phyloP scores from a whole-genome alignment of 1,139 yeast species.

The Scheffersomyces quercinus region DNA sequence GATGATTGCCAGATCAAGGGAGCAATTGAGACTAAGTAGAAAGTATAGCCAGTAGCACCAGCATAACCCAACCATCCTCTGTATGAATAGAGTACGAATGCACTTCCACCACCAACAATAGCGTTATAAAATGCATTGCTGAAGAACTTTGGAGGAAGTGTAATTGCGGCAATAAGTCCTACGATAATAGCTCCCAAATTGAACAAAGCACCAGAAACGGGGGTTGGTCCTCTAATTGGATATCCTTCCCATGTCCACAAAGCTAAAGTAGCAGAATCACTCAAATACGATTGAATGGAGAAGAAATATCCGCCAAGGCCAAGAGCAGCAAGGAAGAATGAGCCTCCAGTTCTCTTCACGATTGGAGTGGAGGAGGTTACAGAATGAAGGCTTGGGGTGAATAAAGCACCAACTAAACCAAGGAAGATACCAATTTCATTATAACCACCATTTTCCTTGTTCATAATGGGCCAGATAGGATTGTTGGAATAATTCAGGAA shows the following conservation, averaged over 20 bases:
- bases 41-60: slow-evolving; percentile 70
- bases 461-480: slow-evolving; percentile 96
- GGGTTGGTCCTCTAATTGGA: slow-evolving; percentile 83
- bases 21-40: slow-evolving; percentile 61
- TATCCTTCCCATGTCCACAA: slow-evolving; percentile 96
- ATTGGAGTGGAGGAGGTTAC: slow-evolving; percentile 9
- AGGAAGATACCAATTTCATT: slow-evolving; percentile 69
- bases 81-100: slow-evolving; percentile 48
- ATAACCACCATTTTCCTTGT: slow-evolving; percentile 81
- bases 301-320: slow-evolving; percentile 82
- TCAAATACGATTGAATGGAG: slow-evolving; percentile 69
- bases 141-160: slow-evolving; percentile 14
- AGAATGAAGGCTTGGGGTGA: slow-evolving; percentile 32
- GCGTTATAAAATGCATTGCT: slow-evolving; percentile 29
- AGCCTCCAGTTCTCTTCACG: slow-evolving; percentile 30
- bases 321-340: slow-evolving; percentile 51
- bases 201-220: slow-evolving; percentile 83
- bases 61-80: slow-evolving; percentile 81
- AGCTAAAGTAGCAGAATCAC: slow-evolving; percentile 82
- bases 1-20: slow-evolving; percentile 65
- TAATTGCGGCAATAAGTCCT: slow-evolving; percentile 47
- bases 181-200: slow-evolving; percentile 59
- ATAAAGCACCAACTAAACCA: slow-evolving; percentile 64
- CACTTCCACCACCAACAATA: slow-evolving; percentile 51
- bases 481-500: slow-evolving; percentile 80